Evolutionary conservation across 768 basidiomycete genomes (phyloP), one percentile per base, ranked within the genome.

Genomic region (Hygrophoropsis aurantiaca): DNA sequence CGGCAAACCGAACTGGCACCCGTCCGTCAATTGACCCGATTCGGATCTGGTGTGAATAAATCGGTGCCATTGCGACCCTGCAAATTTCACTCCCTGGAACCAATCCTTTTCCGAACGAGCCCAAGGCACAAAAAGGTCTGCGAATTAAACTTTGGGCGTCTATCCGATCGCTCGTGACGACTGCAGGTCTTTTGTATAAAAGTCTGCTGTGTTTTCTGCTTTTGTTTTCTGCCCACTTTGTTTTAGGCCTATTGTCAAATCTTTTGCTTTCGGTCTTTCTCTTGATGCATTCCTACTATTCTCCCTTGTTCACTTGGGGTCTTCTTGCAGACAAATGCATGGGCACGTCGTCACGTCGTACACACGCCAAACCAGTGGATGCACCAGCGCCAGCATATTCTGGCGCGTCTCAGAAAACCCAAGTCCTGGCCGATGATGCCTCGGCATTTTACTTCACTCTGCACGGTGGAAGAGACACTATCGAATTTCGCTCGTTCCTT

Each of bases 271-370:
- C 33, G 23, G n/a, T 36, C 42, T 13, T 36, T 33, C 32, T 16
- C 34, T 11, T 41, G 39, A 60, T 58, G 44, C 36, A 54, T 20
- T 25, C 58, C 2, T 58, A 52, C 2, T 84, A 85, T 54, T 82
- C 81, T 0, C 74, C 80, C 35, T 78, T 85, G 66, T 85, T 85
- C 77, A 85, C 78, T 4, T 78, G 75, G 4, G 83, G 82, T 35
- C 71, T 82, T 32, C 67, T 81, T 30, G 73, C 74, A 11, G 70
- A 72, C 27, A 56, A 48, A 19, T 32, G 42, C 42, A 38, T 18
- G 18, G 2, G 25, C 51, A 42, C 62, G 5, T 56, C 60, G 24
- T 47, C 49, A 3, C 51, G 48, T 37, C 24, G 53, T 20, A 48
- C 51, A 35, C 60, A 62, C 16, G 52, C 57, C 9, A 47, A 52